These are phyloP conservation scores for Tuber calosporum DNA, from an alignment of 495 filamentous ascomycete species.

Conservation along the genomic window DNA sequence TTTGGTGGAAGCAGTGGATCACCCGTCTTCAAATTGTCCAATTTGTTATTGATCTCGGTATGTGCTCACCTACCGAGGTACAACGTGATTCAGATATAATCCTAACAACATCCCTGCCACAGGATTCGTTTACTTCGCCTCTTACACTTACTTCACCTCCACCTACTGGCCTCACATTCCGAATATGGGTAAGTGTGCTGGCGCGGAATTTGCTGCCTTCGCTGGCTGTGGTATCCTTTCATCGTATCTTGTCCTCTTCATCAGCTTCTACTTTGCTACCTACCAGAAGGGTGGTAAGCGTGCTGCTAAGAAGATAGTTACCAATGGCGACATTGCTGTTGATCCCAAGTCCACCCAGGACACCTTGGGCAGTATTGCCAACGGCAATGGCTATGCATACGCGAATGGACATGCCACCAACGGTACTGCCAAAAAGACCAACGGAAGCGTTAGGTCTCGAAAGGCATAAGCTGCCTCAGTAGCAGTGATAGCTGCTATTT, in stretches of 20 bases:
- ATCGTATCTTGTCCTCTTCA: slow-evolving; percentile 95
- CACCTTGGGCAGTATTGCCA: slow-evolving; percentile 39
- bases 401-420: slow-evolving; percentile 38
- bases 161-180: slow-evolving; percentile 85
- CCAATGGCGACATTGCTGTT: slow-evolving; percentile 44
- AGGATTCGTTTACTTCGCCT: slow-evolving; percentile 93
- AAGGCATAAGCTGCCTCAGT: slow-evolving; percentile 48
- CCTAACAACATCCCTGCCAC: slow-evolving; percentile 24
- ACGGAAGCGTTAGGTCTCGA: slow-evolving; percentile 51
- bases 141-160: slow-evolving; percentile 88
- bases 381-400: slow-evolving; percentile 34
- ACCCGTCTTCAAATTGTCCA: slow-evolving; percentile 78
- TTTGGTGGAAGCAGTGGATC: slow-evolving; percentile 91
- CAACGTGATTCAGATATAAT: not conserved
- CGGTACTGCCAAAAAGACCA: slow-evolving; percentile 48
- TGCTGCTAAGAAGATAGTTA: slow-evolving; percentile 52
- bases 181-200: slow-evolving; percentile 75
- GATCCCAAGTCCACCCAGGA: slow-evolving; percentile 43
- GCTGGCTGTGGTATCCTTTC: slow-evolving; percentile 83
- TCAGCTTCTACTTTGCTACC: slow-evolving; percentile 95
- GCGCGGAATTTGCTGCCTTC: slow-evolving; percentile 95
- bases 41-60: slow-evolving; percentile 73
- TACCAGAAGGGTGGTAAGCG: slow-evolving; percentile 79
- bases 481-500: slow-evolving; percentile 11
- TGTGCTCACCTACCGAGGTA: slow-evolving; percentile 26